Conservation (phyloP, 192 early-diverging fungal species). For the Coemansia sp. region DNA sequence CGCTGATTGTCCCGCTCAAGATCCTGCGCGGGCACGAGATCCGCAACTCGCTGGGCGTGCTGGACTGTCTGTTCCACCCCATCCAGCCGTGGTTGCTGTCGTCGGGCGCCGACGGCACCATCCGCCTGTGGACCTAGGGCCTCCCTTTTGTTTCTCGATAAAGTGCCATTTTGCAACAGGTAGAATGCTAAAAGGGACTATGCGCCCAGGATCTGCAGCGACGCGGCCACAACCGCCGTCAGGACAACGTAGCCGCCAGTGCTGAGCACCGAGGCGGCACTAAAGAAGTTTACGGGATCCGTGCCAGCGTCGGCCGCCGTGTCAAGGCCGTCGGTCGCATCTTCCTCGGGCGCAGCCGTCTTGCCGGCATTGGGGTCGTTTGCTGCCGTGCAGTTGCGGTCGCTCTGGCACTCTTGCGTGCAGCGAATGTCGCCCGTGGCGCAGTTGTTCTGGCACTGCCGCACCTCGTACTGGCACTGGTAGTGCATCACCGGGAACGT, state of each 20-base stretch:
- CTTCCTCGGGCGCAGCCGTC: constrained; percentile 27
- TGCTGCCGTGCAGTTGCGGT: constrained; percentile 47
- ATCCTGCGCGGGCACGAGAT: constrained; percentile 75
- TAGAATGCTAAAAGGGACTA: not conserved
- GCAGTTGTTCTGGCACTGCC: constrained; percentile 50
- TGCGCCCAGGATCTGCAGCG: constrained; percentile 25
- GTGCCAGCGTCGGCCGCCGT: constrained; percentile 4
- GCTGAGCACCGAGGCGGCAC: constrained; percentile 26
- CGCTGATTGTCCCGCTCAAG: constrained; percentile 97
- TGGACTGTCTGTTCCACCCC: constrained; percentile 90
- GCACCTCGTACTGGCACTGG: constrained; percentile 42
- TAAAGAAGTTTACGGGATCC: constrained; percentile 44
- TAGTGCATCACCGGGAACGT: constrained; percentile 52
- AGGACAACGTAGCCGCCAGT: constrained; percentile 33
- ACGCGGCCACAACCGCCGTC: constrained; percentile 30
- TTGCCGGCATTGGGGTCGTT: constrained; percentile 48
- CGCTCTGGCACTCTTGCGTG: constrained; percentile 49
- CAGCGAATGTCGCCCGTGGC: constrained; percentile 48
- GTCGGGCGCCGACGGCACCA: constrained; percentile 82
- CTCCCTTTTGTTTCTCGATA: not conserved
- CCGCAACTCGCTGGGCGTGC: constrained; percentile 67
- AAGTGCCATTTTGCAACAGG: not conserved
- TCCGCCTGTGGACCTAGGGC: constrained; percentile 74
- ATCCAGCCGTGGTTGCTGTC: constrained; percentile 96
- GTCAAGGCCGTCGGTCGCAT: constrained; percentile 37